A percentile compares a stretch with the other conserved stretches of the same genome.
phyloP scores from a whole-genome alignment of 2,329 filamentous ascomycete genomes.

The Akanthomyces lecanii region DNA sequence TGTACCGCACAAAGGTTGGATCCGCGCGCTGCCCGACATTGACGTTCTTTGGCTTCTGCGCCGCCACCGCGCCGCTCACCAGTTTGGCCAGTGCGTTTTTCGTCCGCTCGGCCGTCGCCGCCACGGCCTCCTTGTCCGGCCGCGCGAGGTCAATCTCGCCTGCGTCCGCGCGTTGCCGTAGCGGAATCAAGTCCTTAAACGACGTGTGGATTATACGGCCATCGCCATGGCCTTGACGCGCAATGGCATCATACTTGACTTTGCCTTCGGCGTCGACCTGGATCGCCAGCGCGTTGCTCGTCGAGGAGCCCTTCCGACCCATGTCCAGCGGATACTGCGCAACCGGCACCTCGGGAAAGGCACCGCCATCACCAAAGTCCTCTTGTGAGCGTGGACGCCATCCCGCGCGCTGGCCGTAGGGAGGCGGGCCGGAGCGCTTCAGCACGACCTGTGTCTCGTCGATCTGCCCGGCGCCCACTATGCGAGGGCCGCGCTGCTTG shows the following conservation, averaged over 20 bases:
- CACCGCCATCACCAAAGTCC: constrained; percentile 93
- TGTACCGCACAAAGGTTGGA: constrained; percentile 92
- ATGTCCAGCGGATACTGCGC: constrained; percentile 96
- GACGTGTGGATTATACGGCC: constrained; percentile 85
- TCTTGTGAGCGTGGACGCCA: constrained; percentile 87
- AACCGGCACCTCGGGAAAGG: constrained; percentile 88
- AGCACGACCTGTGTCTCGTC: constrained; percentile 83
- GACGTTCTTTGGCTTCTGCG: constrained; percentile 95
- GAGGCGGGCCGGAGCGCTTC: constrained; percentile 76
- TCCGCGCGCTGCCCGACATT: constrained; percentile 76
- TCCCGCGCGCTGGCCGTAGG: constrained; percentile 80
- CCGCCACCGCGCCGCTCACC: constrained; percentile 78
- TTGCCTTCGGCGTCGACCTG: constrained; percentile 89
- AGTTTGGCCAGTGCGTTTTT: constrained; percentile 78
- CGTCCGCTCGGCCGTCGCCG: constrained; percentile 80
- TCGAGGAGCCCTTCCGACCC: constrained; percentile 71
- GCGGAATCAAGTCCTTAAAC: constrained; percentile 93
- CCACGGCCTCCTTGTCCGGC: constrained; percentile 79
- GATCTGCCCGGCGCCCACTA: constrained; percentile 73
- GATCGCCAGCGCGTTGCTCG: constrained; percentile 84
- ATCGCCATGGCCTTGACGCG: constrained; percentile 79
- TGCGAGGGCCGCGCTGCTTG: constrained; percentile 74
- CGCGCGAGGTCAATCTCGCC: constrained; percentile 85
- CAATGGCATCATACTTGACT: constrained; percentile 95
- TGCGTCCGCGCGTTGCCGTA: constrained; percentile 87